Percentiles rank a stretch among this genome's conserved stretches.
Conservation (phyloP, 192 early-diverging fungal genomes). For the Podila clonocystis region DNA sequence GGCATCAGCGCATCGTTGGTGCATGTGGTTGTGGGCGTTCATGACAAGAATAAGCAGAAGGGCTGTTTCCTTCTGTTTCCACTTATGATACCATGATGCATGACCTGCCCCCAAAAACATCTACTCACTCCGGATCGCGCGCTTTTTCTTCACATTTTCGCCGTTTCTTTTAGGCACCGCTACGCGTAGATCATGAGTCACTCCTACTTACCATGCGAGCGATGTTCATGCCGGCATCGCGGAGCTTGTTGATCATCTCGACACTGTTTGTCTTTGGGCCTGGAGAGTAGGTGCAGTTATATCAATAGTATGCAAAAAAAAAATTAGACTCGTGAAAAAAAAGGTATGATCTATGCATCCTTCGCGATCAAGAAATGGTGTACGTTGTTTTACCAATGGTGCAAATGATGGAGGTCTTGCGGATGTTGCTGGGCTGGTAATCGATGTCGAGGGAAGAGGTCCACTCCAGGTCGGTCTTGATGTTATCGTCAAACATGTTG, state of each 20-base stretch:
- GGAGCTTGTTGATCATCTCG: slow-evolving; percentile 74
- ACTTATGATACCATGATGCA: too few relatives aligned
- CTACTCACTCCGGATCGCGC: not conserved
- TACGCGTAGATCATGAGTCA: not conserved
- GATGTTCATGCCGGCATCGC: slow-evolving; percentile 86
- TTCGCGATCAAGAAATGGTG: too few relatives aligned
- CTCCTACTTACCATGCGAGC: slow-evolving; percentile 67
- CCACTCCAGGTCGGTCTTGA: slow-evolving; percentile 78
- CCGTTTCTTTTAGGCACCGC: not conserved
- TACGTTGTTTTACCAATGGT: slow-evolving; percentile 66
- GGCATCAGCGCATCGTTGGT: too few relatives aligned
- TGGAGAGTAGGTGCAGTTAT: too few relatives aligned
- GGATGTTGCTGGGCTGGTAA: slow-evolving; percentile 63
- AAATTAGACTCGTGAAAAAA: not conserved
- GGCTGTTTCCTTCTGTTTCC: too few relatives aligned
- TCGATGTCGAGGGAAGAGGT: slow-evolving; percentile 73
- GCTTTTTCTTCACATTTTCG: not conserved
- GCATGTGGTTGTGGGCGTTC: too few relatives aligned
- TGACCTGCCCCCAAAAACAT: too few relatives aligned
- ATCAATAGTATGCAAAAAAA: too few relatives aligned
- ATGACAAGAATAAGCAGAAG: too few relatives aligned
- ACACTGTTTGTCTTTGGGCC: slow-evolving; percentile 82
- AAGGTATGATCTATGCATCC: too few relatives aligned
- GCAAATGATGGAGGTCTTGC: slow-evolving; percentile 89
- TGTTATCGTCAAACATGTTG: slow-evolving; percentile 42